phyloP scores from a whole-genome alignment of 768 basidiomycete genomes.

The Mycena galericulata region DNA sequence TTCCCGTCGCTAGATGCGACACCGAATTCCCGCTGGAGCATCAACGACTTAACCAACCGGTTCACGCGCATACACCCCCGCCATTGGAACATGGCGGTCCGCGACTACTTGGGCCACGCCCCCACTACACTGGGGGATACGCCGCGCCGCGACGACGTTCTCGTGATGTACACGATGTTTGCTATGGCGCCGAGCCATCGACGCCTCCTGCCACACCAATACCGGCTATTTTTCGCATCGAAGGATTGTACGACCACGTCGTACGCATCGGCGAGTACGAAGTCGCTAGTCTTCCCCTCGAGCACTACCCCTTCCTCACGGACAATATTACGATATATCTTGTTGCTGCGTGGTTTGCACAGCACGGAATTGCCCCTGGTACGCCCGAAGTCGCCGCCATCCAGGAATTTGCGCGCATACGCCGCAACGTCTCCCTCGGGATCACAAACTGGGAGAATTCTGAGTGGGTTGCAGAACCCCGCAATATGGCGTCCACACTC shows the following conservation, averaged over 20 bases:
- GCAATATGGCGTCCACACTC: no score
- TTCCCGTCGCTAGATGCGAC: neutral
- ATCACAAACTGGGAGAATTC: no score
- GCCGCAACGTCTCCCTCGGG: no score
- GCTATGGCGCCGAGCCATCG: neutral
- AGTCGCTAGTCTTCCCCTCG: neutral
- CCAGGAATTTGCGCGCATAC: neutral
- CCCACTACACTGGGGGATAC: neutral
- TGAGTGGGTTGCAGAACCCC: no score
- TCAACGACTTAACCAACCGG: neutral
- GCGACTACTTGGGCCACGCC: neutral
- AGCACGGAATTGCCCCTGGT: neutral
- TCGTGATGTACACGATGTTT: neutral
- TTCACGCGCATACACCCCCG: neutral
- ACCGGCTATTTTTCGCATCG: neutral
- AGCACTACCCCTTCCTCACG: slow-evolving; percentile 11
- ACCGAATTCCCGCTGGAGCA: neutral
- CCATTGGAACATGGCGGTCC: neutral
- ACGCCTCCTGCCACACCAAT: neutral
- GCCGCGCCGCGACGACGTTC: neutral
- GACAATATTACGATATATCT: neutral
- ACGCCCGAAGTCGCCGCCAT: neutral
- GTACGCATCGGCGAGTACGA: neutral
- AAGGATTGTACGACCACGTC: neutral
- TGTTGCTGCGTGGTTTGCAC: neutral